Evolutionary conservation across 1,284 basidiomycete genomes (phyloP).

Genomic region (Agroathelia rolfsii): DNA sequence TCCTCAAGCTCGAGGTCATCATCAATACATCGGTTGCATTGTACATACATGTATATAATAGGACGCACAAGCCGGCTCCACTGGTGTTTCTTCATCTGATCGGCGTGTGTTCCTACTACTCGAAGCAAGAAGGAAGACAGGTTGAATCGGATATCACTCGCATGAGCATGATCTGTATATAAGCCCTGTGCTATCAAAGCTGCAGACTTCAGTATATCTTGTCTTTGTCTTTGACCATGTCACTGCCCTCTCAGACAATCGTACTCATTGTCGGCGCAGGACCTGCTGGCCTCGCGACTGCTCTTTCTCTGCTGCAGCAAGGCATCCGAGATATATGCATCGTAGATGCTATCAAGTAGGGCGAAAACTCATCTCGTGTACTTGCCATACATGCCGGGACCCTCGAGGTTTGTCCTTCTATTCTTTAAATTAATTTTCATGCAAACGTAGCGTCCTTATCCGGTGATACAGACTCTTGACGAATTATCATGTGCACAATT

Average conservation of each 20-base stretch:
- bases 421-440: background rate
- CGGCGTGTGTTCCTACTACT: no score
- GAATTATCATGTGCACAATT: constrained; percentile 32
- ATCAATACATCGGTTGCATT: no score
- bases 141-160: no score
- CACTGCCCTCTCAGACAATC: constrained; percentile 20
- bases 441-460: background rate
- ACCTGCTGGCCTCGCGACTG: constrained; percentile 17
- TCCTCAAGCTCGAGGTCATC: no score
- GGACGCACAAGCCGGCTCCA: no score
- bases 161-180: no score
- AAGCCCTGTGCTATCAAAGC: no score
- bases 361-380: constrained; percentile 29
- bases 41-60: no score
- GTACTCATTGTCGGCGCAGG: constrained; percentile 27
- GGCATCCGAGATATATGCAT: constrained; percentile 20
- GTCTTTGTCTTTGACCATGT: no score
- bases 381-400: constrained; percentile 25
- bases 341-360: constrained; percentile 16
- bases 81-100: no score
- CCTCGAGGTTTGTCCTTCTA: constrained; percentile 12
- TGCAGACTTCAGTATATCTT: no score
- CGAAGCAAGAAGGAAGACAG: no score
- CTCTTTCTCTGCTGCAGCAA: constrained; percentile 15
- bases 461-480: constrained; percentile 35